phyloP scores from a whole-genome alignment of 192 early-diverging fungal genomes.

The Coemansia sp. region DNA sequence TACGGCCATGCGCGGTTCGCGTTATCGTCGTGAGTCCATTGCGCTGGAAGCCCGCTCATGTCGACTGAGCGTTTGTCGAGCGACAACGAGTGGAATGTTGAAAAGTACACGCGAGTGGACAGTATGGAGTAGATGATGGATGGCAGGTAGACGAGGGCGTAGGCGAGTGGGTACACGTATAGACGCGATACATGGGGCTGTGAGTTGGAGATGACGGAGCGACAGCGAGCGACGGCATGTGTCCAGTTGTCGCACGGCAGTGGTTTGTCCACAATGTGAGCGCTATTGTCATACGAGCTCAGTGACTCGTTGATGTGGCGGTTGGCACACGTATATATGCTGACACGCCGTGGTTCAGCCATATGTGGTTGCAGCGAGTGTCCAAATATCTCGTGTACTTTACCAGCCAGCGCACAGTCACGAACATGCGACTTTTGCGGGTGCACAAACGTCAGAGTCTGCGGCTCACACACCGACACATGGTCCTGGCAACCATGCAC shows the following conservation, averaged over 20 bases:
- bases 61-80: constrained; percentile 12
- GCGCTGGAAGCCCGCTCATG: constrained; percentile 25
- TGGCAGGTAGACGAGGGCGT: constrained; percentile 37
- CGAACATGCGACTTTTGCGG: neutral
- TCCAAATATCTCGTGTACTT: constrained; percentile 21
- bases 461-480: neutral
- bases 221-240: too few relatives aligned
- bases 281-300: neutral
- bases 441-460: neutral
- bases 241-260: neutral
- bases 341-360: constrained; percentile 14
- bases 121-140: constrained; percentile 25
- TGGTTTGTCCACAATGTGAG: constrained; percentile 3
- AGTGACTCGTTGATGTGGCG: neutral
- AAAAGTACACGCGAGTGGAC: constrained; percentile 41
- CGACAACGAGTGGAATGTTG: constrained; percentile 2
- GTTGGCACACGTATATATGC: constrained; percentile 24
- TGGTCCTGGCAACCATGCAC: neutral
- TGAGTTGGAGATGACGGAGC: neutral
- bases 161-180: constrained; percentile 48
- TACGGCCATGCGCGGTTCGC: constrained; percentile 45
- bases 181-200: constrained; percentile 28
- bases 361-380: neutral
- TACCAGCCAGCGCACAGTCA: neutral
- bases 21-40: constrained; percentile 33